These are phyloP conservation scores for Trifolium subterraneum DNA, from an alignment of 306 rosid species.

Conservation along the genomic window DNA sequence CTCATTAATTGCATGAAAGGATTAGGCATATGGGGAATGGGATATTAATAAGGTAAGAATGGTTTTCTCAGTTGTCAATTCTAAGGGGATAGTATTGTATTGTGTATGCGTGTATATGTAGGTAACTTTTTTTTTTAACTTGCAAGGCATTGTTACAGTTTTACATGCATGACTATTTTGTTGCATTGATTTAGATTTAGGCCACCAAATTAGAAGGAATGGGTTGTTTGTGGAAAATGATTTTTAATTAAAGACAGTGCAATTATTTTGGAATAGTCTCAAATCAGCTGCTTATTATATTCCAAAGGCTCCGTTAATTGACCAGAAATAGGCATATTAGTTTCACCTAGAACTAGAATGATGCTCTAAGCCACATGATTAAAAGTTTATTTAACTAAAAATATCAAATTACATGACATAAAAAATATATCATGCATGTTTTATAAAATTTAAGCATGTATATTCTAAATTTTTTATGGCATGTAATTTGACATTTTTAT, in stretches of 20 bases:
- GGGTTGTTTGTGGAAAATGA: neutral
- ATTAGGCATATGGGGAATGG: neutral
- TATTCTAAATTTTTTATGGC: no score
- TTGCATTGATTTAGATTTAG: neutral
- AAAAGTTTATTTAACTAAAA: no score
- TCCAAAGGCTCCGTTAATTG: neutral
- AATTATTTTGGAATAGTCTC: neutral
- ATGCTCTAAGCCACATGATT: no score
- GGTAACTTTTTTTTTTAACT: slow-evolving; percentile 30
- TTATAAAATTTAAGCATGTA: no score
- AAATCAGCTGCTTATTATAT: neutral
- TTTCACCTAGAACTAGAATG: neutral
- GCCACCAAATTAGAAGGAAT: neutral
- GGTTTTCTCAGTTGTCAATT: slow-evolving; percentile 35
- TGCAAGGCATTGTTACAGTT: slow-evolving; percentile 11
- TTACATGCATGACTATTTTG: neutral
- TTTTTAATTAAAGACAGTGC: neutral
- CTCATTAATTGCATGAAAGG: slow-evolving; percentile 27
- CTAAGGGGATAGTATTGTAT: neutral
- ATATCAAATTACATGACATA: no score
- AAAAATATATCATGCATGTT: no score
- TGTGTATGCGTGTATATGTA: slow-evolving; percentile 31
- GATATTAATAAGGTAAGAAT: slow-evolving; percentile 14
- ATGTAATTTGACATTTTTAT: no score
- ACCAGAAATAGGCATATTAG: neutral